phyloP scores from a whole-genome alignment of 192 early-diverging fungal species.

The Backusella macrospora region DNA sequence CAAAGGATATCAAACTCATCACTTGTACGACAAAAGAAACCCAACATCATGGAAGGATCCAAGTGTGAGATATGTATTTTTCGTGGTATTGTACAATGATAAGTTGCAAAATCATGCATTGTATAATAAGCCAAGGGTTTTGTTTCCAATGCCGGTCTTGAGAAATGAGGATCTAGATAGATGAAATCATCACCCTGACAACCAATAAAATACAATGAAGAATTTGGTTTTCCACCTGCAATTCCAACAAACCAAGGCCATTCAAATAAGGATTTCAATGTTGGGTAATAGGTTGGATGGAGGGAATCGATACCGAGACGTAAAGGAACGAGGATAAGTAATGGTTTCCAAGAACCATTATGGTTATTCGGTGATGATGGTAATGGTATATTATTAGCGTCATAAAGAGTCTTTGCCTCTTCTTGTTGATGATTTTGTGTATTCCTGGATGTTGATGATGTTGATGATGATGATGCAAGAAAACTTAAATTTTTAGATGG shows the following conservation, averaged over 20 bases:
- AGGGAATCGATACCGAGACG: slow-evolving; percentile 90
- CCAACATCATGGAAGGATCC: slow-evolving; percentile 94
- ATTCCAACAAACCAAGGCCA: slow-evolving; percentile 85
- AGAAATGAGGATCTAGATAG: slow-evolving; percentile 94
- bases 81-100: slow-evolving; percentile 77
- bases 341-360: slow-evolving; percentile 51
- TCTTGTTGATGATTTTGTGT: slow-evolving; percentile 19
- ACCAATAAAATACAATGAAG: slow-evolving; percentile 93
- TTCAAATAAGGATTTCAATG: slow-evolving; percentile 73
- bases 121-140: slow-evolving; percentile 47
- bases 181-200: slow-evolving; percentile 79
- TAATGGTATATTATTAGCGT: slow-evolving; percentile 16
- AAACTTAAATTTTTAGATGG: slow-evolving; percentile 27
- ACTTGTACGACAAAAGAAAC: slow-evolving; percentile 77
- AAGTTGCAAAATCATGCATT: slow-evolving; percentile 71
- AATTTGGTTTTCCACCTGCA: slow-evolving; percentile 94
- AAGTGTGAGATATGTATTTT: slow-evolving; percentile 75
- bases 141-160: slow-evolving; percentile 65
- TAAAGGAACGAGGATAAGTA: slow-evolving; percentile 84
- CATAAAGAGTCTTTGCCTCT: slow-evolving; percentile 39
- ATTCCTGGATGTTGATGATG: slow-evolving; percentile 28
- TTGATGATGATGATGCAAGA: slow-evolving; percentile 17
- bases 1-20: slow-evolving; percentile 67
- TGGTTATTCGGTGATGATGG: not conserved
- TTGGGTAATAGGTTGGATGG: slow-evolving; percentile 86